phyloP scores from a whole-genome alignment of 805 yeast genomes.

The Lipomyces mesembrius region DNA sequence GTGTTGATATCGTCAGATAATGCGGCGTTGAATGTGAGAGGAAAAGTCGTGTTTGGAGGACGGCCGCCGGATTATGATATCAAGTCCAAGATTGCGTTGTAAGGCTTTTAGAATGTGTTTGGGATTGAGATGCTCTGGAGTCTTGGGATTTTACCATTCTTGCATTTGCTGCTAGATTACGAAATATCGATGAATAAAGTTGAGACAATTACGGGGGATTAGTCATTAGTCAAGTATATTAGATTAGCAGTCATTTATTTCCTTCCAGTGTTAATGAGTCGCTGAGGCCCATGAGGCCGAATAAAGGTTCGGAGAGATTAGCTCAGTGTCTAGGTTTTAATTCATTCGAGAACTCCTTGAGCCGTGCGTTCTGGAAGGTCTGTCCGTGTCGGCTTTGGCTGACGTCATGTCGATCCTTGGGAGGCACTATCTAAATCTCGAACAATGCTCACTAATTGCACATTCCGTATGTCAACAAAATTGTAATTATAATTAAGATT shows the following conservation, averaged over 20 bases:
- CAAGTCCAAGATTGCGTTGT: conserved; percentile 37
- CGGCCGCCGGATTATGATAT: conserved; percentile 43
- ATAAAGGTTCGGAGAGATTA: no score
- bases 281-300: no score
- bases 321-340: no score
- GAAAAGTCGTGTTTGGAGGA: conserved; percentile 38
- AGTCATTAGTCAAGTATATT: neutral
- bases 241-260: neutral
- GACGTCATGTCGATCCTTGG: no score
- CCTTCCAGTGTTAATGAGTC: no score
- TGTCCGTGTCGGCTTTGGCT: no score
- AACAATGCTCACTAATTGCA: no score
- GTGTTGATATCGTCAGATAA: conserved; percentile 43
- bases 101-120: neutral
- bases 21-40: conserved; percentile 39
- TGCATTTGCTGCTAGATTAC: neutral
- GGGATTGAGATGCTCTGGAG: neutral
- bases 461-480: no score
- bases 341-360: no score
- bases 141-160: neutral
- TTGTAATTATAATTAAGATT: no score
- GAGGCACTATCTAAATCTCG: no score
- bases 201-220: neutral
- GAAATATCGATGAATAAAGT: neutral
- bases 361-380: no score